These are phyloP conservation scores for Conticribra guillardii DNA, from an alignment of 108 stramenopile species.

Conservation along the genomic window DNA sequence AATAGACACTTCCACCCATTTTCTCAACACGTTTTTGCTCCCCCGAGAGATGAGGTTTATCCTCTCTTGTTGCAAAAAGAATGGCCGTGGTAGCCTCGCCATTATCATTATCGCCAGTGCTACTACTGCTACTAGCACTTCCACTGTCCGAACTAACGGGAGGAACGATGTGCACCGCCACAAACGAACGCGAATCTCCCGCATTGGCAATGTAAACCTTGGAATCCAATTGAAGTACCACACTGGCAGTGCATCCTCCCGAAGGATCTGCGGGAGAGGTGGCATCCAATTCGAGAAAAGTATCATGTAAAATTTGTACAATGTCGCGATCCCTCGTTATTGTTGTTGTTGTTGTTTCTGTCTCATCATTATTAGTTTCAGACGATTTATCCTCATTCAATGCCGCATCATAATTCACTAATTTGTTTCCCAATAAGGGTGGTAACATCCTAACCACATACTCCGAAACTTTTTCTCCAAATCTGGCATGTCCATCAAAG, in stretches of 20 bases:
- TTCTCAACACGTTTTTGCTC: constrained; percentile 69
- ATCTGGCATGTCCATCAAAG: constrained; percentile 85
- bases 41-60: constrained; percentile 75
- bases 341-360: constrained; percentile 5
- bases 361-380: constrained; percentile 15
- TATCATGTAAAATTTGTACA: constrained; percentile 55
- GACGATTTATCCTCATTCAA: constrained; percentile 7
- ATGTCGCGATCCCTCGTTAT: constrained; percentile 36
- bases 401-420: constrained; percentile 25
- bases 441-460: constrained; percentile 70
- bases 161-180: constrained; percentile 63
- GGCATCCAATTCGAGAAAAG: constrained; percentile 78
- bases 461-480: constrained; percentile 76
- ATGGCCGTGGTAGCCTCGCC: constrained; percentile 40
- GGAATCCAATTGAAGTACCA: constrained; percentile 66
- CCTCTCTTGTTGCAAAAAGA: constrained; percentile 71
- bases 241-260: constrained; percentile 78
- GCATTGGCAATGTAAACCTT: constrained; percentile 84
- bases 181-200: constrained; percentile 76
- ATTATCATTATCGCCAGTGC: background rate
- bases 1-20: constrained; percentile 77
- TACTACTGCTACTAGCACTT: too few species aligned
- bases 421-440: constrained; percentile 55
- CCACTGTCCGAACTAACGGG: too few species aligned
- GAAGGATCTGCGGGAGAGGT: constrained; percentile 58